Conservation (phyloP, 257 asterid species). For the Echites panduratus region DNA sequence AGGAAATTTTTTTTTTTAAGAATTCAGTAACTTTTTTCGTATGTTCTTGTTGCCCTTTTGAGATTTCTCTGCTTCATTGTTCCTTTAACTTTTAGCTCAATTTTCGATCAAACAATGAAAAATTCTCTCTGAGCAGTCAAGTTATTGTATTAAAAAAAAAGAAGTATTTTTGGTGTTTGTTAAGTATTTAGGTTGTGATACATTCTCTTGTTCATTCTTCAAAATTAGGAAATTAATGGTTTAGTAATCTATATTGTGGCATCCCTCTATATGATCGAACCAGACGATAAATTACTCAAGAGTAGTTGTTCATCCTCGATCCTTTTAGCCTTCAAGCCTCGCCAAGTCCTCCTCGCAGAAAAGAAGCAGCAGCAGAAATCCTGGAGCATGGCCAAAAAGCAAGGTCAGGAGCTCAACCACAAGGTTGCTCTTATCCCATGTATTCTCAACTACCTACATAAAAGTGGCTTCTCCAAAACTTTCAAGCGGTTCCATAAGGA, state of each 20-base stretch:
- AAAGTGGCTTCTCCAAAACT: conserved; percentile 28
- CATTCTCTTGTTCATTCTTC: background rate
- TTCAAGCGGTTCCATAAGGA: conserved; percentile 29
- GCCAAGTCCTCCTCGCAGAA: conserved; percentile 29
- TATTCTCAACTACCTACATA: conserved; percentile 20
- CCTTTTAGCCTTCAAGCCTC: conserved; percentile 27
- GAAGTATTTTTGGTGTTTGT: background rate
- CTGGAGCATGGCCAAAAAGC: conserved; percentile 17
- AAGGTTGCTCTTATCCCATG: conserved; percentile 22
- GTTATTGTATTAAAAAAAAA: background rate
- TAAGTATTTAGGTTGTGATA: background rate
- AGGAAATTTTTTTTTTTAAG: background rate
- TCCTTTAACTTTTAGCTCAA: background rate
- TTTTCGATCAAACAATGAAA: background rate
- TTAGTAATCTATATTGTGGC: conserved; percentile 4
- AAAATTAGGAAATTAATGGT: conserved; percentile 7
- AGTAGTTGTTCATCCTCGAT: conserved; percentile 2
- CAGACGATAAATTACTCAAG: background rate
- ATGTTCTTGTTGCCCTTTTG: no score
- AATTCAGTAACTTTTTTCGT: background rate
- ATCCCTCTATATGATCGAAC: background rate
- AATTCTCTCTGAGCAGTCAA: background rate
- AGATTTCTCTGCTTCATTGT: background rate
- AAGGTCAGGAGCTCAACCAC: conserved; percentile 5
- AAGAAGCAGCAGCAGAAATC: conserved; percentile 7